Percentiles rank a stretch among this genome's conserved stretches.
These are phyloP conservation scores for Cardiospermum halicacabum DNA, from an alignment of 345 rosid species.

Conservation along the genomic window DNA sequence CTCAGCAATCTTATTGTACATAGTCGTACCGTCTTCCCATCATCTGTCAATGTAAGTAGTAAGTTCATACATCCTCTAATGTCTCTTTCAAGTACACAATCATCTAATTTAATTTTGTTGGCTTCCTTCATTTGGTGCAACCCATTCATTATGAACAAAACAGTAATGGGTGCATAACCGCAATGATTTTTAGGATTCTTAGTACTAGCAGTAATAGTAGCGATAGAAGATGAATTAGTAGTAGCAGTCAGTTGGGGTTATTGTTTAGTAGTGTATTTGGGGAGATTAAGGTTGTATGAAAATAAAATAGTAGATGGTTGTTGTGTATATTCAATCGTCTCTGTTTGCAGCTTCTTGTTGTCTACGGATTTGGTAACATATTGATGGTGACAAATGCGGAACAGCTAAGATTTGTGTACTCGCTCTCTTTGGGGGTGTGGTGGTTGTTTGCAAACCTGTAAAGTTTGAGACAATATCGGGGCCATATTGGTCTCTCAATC, in stretches of 20 bases:
- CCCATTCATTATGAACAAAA: not conserved
- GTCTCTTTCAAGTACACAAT: slow-evolving; percentile 4
- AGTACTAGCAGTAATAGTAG: no score
- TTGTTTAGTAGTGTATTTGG: not conserved
- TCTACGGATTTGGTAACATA: not conserved
- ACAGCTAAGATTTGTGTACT: no score
- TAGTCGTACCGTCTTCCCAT: not conserved
- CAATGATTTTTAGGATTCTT: not conserved
- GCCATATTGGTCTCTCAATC: no score
- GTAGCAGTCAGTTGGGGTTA: not conserved
- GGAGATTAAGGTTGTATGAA: not conserved
- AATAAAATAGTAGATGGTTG: not conserved
- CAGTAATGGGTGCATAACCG: not conserved
- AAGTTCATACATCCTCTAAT: slow-evolving; percentile 12
- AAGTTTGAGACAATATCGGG: no score
- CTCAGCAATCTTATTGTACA: slow-evolving; percentile 23
- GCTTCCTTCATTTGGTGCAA: not conserved
- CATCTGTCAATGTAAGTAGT: slow-evolving; percentile 24
- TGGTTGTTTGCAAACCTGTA: no score
- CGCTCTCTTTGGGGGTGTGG: no score
- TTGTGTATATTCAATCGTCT: not conserved
- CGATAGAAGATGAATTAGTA: not conserved
- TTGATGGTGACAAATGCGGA: not conserved
- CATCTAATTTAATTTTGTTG: slow-evolving; percentile 1
- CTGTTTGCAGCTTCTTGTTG: not conserved